Base-by-base conservation (phyloP, 805 yeast species). In the Grigorovia humatica region DNA sequence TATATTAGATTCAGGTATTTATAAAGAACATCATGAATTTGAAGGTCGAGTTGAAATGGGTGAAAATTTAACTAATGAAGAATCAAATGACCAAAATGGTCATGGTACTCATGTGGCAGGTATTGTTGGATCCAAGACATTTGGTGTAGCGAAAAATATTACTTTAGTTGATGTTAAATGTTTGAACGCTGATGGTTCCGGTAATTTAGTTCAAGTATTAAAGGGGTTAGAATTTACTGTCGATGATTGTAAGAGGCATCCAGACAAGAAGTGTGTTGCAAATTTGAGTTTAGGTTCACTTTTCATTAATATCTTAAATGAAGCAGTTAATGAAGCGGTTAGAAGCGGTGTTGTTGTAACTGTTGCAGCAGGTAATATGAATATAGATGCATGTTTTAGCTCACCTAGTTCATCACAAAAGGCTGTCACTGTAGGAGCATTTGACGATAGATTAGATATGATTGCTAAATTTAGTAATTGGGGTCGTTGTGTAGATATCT, bases 31-130 rank as follows among this genome's bases (percentile, higher is more conserved):
- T 61, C 78, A 77, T n/a, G 85, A 82, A 44, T 70, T 85, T 61
- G 82, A 76, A 58, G 82, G 80, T 0, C 69, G 91, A 50, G 87
- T 83, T 8, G 58, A 56, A 7, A 63, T 67, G 52, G 90, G 90
- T 0, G 74, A 71, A 8, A 86, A 83, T 59, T 78, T 82, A 52
- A 82, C 88, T 0, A 71, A 70, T 1, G 83, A 79, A 56, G 79
- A 80, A 0, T 61, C 72, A 1, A 88, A 86, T 7, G 96, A 90
- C 63, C 69, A 69, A 9, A 82, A 62, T 51, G 96, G 96, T 0
- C 97, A 89, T 65, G 97, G 96, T 0, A 88, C 96, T 1, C 96
- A 89, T 67, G 95, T 90, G 47, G 96, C 96, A 0, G 96, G 96
- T 2, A 71, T 88, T 12, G 77, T 88, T 51, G 96, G 91, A 0